These are phyloP conservation scores for Helianthus annuus DNA, from an alignment of 129 eudicot species.

Conservation along the genomic window HanXRQr2.0-SUNRISE NC_035449.2:40870801-40871300, in stretches of 20 bases:
- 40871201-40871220: conserved; percentile 26
- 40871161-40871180: conserved; percentile 90
- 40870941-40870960: not conserved
- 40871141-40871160: conserved; percentile 62
- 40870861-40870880: no score
- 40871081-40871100: not conserved
- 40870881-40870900: no score
- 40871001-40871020: conserved; percentile 41
- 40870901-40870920: not conserved
- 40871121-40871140: not conserved
- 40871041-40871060: conserved; percentile 45
- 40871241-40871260: conserved; percentile 39
- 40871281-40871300: not conserved
- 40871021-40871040: conserved; percentile 56
- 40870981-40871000: conserved; percentile 59
- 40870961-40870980: conserved; percentile 14
- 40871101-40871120: no score
- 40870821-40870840: no score
- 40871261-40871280: conserved; percentile 17
- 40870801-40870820: no score
- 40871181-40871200: conserved; percentile 32
- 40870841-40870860: no score
- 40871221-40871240: conserved; percentile 24
- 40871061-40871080: conserved; percentile 51
- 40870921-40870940: not conserved